Base-by-base conservation (phyloP, 371 early-diverging fungal genomes). In the Mucor irregularis region DNA sequence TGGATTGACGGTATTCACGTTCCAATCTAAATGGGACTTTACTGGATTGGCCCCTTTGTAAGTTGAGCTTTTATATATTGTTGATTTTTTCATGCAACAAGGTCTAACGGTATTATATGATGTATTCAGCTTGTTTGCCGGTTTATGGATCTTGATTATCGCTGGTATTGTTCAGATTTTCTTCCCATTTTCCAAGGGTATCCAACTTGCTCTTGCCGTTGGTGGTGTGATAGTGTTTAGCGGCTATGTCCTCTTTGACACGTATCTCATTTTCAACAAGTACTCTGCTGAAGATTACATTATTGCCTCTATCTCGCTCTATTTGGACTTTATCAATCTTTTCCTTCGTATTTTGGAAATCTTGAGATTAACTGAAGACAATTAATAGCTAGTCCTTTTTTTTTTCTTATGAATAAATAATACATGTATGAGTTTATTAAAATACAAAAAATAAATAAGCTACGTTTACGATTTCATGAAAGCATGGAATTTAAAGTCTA, bases 271-370 rank as follows among this genome's bases (percentile, higher is more conserved):
- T 17, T 86, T 90, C 69, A 77, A 82, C 66, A 72, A 78, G 10
- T 67, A 87, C 19, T 78, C 78, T 6, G 83, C 88, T n/a, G 93
- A 93, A 39, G 91, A 92, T 46, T 92, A 90, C 57, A 85, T 91
- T 16, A 53, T 84, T 48, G 91, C 88, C n/a, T 74, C 85, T n/a
- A 69, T 88, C 33, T 80, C 82, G 33, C 76, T 93, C 29, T 93
- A 93, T 60, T 72, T 93, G 50, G 93, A 93, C 61, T 57, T 93
- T 10, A 68, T 93, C 68, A 93, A 93, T 60, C 74, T 93, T 53
- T 93, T 93, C 73, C 39, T 93, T 28, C 78, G 82, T 31, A 79
- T 92, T 34, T 72, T 92, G 54, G 74, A 89, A 47, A 75, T 90
- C 37, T 63, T 89, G 28, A 49, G 53, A 17, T 33, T 51, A 25